Conservation (phyloP, 163 green algal species). For the Scenedesmus sp. region DNA sequence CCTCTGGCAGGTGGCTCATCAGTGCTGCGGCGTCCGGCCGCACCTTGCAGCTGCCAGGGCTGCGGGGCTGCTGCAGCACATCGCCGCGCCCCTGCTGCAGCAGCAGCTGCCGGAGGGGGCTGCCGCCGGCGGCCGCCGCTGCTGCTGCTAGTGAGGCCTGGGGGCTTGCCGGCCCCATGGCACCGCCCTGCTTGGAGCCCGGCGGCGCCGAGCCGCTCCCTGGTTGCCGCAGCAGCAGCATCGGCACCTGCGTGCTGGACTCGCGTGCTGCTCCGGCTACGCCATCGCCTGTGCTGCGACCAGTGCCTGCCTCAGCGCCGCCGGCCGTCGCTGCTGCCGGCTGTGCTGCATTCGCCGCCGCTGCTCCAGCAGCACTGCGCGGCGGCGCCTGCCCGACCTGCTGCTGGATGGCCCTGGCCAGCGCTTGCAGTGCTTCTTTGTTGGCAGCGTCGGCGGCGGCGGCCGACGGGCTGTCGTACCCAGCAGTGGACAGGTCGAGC, state of each 20-base stretch:
- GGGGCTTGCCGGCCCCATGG: background rate
- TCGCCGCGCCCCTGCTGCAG: background rate
- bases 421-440: background rate
- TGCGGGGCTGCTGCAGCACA: background rate
- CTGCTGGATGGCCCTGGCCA: background rate
- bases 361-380: background rate
- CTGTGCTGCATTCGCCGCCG: no score
- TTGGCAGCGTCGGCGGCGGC: background rate
- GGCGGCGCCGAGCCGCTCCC: background rate
- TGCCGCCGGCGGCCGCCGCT: background rate
- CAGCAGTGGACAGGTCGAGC: background rate
- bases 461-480: background rate
- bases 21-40: background rate
- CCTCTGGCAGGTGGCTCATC: background rate
- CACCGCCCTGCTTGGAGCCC: background rate
- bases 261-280: background rate
- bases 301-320: background rate
- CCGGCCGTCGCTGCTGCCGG: no score
- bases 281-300: background rate
- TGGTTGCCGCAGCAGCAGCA: constrained; percentile 6
- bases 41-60: background rate
- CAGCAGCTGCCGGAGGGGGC: background rate
- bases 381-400: background rate
- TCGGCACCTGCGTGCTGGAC: constrained; percentile 17
- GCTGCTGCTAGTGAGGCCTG: background rate